These are phyloP conservation scores for Butyriboletus loyo DNA, from an alignment of 768 basidiomycete species.

Conservation along the genomic window DNA sequence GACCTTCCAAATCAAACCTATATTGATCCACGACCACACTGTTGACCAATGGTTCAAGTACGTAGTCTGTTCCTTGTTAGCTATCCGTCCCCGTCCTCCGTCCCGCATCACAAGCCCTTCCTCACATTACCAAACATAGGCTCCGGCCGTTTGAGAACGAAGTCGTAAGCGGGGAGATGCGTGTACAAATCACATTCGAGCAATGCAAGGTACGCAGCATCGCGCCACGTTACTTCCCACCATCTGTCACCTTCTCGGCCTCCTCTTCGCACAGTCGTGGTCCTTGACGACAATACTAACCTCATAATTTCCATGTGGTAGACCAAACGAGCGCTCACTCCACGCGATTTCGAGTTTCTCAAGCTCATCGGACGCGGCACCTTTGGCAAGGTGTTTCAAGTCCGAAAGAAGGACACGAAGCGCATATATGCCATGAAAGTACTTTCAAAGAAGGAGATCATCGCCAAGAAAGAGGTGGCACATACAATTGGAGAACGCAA, in stretches of 20 bases:
- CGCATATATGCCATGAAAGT: conserved; percentile 99
- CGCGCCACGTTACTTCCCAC: conserved; percentile 22
- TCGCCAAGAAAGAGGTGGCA: conserved; percentile 98
- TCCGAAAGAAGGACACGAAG: conserved; percentile 95
- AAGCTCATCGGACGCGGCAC: conserved; percentile 98
- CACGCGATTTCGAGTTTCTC: conserved; percentile 96
- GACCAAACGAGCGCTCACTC: conserved; percentile 85
- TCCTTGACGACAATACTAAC: conserved; percentile 20
- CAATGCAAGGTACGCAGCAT: conserved; percentile 66
- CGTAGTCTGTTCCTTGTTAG: conserved; percentile 35
- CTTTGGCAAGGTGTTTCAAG: conserved; percentile 98
- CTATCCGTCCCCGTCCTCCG: conserved; percentile 10
- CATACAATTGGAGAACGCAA: conserved; percentile 99
- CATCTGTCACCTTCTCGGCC: conserved; percentile 22
- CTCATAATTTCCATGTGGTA: conserved; percentile 31
- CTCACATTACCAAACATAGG: conserved; percentile 37
- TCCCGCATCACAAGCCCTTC: conserved; percentile 8
- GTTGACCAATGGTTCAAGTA: conserved; percentile 98
- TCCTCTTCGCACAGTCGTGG: conserved; percentile 23
- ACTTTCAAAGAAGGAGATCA: conserved; percentile 96
- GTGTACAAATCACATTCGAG: conserved; percentile 92
- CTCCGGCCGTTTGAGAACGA: conserved; percentile 77
- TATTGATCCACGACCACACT: conserved; percentile 88
- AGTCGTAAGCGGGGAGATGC: conserved; percentile 87
- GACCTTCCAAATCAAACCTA: conserved; percentile 85